A percentile compares a stretch with the other conserved stretches of the same genome.
These are phyloP conservation scores for Sclerotinia spermophila DNA, from an alignment of 2,329 filamentous ascomycete genomes.

Conservation along the genomic window DNA sequence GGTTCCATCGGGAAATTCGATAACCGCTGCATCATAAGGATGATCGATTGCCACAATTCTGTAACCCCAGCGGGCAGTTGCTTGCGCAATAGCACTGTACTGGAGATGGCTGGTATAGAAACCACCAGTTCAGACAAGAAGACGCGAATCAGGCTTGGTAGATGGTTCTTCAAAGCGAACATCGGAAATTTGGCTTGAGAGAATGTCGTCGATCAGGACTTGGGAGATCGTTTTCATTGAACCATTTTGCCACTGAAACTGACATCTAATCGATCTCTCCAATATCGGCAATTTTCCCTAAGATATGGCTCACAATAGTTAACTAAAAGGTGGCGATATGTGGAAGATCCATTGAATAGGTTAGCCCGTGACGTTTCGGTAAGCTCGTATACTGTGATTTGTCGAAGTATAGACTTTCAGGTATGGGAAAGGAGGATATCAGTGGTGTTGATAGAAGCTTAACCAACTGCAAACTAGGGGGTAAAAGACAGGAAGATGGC, in stretches of 20 bases:
- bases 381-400: neutral
- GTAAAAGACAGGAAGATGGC: neutral
- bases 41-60: neutral
- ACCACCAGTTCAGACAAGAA: neutral
- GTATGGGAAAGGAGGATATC: neutral
- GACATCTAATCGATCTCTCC: neutral
- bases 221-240: neutral
- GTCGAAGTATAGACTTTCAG: neutral
- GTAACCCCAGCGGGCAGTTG: neutral
- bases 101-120: neutral
- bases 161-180: neutral
- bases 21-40: neutral
- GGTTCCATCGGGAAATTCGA: neutral
- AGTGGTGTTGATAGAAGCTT: neutral
- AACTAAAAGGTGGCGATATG: neutral
- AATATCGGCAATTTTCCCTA: neutral
- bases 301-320: neutral
- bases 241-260: neutral
- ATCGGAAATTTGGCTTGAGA: neutral
- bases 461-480: neutral
- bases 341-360: neutral
- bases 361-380: neutral
- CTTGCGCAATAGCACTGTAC: neutral
- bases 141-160: neutral
- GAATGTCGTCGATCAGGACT: neutral